Conservation (phyloP, 2,329 filamentous ascomycete species). For the Phyllosticta ampelicida region DNA sequence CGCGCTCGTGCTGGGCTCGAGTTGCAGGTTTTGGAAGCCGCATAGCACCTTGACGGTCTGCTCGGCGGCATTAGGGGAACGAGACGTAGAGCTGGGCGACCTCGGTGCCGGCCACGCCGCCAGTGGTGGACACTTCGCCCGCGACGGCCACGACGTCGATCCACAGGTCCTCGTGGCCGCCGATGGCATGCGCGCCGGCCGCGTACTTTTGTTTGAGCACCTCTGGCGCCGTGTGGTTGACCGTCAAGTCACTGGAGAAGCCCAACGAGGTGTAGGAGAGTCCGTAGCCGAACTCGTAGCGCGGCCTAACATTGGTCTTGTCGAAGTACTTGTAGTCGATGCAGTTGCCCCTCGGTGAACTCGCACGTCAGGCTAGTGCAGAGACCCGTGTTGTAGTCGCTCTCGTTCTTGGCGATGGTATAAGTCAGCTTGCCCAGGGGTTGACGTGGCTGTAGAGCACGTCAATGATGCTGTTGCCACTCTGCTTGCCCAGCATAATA, state of each 20-base stretch:
- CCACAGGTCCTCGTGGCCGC: slow-evolving; percentile 9
- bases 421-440: slow-evolving; percentile 73
- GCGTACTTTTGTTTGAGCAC: slow-evolving; percentile 10
- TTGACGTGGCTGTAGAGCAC: slow-evolving; percentile 70
- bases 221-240: slow-evolving; percentile 15
- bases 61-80: slow-evolving; percentile 10
- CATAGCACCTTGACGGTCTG: slow-evolving; percentile 12
- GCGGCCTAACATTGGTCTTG: slow-evolving; percentile 29
- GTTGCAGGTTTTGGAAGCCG: slow-evolving; percentile 12
- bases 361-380: slow-evolving; percentile 3
- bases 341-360: slow-evolving; percentile 32
- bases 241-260: slow-evolving; percentile 14
- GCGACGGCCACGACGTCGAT: slow-evolving; percentile 5
- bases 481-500: slow-evolving; percentile 40
- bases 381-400: slow-evolving; percentile 47
- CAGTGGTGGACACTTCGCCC: slow-evolving; percentile 12
- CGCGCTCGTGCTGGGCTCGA: slow-evolving; percentile 10
- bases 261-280: slow-evolving; percentile 9
- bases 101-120: slow-evolving; percentile 12
- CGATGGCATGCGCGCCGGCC: slow-evolving; percentile 11
- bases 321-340: slow-evolving; percentile 38
- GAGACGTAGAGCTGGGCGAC: slow-evolving; percentile 14
- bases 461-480: slow-evolving; percentile 69
- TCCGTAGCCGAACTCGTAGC: slow-evolving; percentile 14
- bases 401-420: slow-evolving; percentile 62